Percentiles rank a stretch among this genome's conserved stretches.
Evolutionary conservation across 2,329 filamentous ascomycete species (phyloP).

Genomic region (Pseudogymnoascus sp.): DNA sequence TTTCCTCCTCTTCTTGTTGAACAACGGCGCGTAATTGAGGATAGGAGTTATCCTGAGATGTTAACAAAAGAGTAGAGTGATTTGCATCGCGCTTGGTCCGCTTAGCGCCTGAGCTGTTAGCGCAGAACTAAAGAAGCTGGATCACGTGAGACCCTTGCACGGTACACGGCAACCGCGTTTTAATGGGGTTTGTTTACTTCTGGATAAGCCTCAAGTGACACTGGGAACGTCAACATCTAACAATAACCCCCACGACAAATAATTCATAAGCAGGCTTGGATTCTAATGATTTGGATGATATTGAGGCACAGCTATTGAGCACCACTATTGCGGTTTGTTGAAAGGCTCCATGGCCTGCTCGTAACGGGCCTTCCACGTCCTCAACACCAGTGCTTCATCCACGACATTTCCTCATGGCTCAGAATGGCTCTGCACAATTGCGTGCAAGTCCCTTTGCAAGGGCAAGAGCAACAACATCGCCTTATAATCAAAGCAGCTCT

Average conservation of each 20-base stretch:
- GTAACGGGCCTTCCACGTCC: not conserved
- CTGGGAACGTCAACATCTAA: not conserved
- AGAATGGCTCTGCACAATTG: conserved; percentile 56
- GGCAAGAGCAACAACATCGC: conserved; percentile 58
- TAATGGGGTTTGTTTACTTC: conserved; percentile 12
- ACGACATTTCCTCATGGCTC: conserved; percentile 23
- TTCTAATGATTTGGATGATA: not conserved
- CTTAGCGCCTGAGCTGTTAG: conserved; percentile 5
- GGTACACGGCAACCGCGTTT: conserved; percentile 7
- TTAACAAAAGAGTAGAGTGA: not conserved
- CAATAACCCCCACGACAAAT: conserved; percentile 1
- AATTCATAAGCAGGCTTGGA: not conserved
- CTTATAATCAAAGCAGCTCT: conserved; percentile 46
- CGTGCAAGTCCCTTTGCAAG: conserved; percentile 75
- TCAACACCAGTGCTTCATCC: not conserved
- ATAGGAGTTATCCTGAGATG: not conserved
- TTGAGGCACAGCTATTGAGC: not conserved
- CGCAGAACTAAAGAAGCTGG: not conserved
- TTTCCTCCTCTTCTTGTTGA: not conserved
- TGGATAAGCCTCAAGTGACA: not conserved
- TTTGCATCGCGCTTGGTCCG: not conserved
- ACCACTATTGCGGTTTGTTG: not conserved
- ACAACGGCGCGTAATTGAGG: not conserved
- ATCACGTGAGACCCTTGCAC: conserved; percentile 6
- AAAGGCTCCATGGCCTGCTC: conserved; percentile 2